Evolutionary conservation across 306 rosid species (phyloP), one percentile per base, ranked within the genome.

Genomic region (Malus fusca): DNA sequence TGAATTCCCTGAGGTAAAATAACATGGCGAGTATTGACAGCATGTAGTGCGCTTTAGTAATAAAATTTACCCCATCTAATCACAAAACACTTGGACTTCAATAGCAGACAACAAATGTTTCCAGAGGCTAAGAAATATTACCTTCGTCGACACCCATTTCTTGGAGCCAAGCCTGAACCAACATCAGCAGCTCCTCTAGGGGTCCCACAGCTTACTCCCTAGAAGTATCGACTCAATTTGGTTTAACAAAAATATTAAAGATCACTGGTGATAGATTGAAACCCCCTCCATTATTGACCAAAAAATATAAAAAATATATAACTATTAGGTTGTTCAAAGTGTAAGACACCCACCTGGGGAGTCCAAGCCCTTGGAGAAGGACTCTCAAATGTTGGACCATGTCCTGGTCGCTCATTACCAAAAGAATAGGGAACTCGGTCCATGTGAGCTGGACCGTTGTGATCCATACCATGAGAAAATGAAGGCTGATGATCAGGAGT

Each of bases 351-450:
- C 31, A 88, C 92, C 91, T 78, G 85, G 67, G 88, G 81, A 80
- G 85, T 82, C 96, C 97, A 88, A 4, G 86, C 78, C 83, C 94
- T 88, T 69, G 96, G 96, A 80, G 96, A 92, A 72, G 85, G 79
- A 69, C 85, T 84, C 75, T 90, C 96, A 72, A 84, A 88, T 59
- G 71, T 4, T 10, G 74, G 79, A 26, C 79, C 83, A 19, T 74
- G 86, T 44, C 88, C 88, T 63, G 58, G 75, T 44, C 84, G 72
- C 74, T 85, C 88, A 64, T 40, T 77, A 58, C 94, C 90, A 79
- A 80, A 88, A 70, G 92, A 83, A 82, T 85, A 84, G 52, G 93
- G 91, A 81, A 56, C 86, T 78, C 87, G 88, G 46, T 90, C 97
- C 87, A 87, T 80, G 77, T 83, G 88, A 74, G 90, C 78, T 28